phyloP scores from a whole-genome alignment of 441 rosid species.

The Bruguiera hainesii region DNA sequence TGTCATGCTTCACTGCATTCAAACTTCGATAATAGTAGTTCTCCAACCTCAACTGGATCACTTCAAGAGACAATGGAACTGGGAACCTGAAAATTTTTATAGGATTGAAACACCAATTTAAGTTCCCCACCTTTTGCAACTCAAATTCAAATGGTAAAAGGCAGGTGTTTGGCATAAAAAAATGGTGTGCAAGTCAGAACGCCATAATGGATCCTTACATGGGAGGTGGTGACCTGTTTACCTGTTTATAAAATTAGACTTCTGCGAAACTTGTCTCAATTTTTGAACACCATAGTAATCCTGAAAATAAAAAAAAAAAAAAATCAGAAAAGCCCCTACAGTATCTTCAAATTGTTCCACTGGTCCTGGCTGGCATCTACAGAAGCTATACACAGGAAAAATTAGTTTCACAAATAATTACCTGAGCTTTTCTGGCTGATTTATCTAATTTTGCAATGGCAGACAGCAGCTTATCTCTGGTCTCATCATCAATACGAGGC shows the following conservation, averaged over 20 bases:
- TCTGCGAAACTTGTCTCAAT: conserved; percentile 69
- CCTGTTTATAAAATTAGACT: conserved; percentile 80
- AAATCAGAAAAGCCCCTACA: conserved; percentile 5
- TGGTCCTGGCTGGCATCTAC: not conserved
- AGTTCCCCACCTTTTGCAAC: not conserved
- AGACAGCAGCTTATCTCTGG: conserved; percentile 44
- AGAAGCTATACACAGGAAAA: no score
- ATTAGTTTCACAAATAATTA: conserved; percentile 12
- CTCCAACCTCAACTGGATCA: conserved; percentile 71
- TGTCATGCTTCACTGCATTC: conserved; percentile 76
- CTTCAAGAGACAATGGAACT: conserved; percentile 72
- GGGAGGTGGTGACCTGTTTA: conserved; percentile 18
- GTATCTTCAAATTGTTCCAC: not conserved
- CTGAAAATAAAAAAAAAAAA: conserved; percentile 45
- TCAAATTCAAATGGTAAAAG: not conserved
- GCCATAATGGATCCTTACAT: not conserved
- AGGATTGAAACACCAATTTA: conserved; percentile 3
- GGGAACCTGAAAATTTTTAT: conserved; percentile 60
- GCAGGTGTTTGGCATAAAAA: not conserved
- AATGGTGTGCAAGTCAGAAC: not conserved
- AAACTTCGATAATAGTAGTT: conserved; percentile 77
- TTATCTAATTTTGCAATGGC: conserved; percentile 61
- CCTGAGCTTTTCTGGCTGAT: conserved; percentile 61
- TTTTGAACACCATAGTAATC: conserved; percentile 79
- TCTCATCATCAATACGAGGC: conserved; percentile 61